These are phyloP conservation scores for Claviceps arundinis DNA, from an alignment of 2,329 filamentous ascomycete genomes.

Conservation along the genomic window DNA sequence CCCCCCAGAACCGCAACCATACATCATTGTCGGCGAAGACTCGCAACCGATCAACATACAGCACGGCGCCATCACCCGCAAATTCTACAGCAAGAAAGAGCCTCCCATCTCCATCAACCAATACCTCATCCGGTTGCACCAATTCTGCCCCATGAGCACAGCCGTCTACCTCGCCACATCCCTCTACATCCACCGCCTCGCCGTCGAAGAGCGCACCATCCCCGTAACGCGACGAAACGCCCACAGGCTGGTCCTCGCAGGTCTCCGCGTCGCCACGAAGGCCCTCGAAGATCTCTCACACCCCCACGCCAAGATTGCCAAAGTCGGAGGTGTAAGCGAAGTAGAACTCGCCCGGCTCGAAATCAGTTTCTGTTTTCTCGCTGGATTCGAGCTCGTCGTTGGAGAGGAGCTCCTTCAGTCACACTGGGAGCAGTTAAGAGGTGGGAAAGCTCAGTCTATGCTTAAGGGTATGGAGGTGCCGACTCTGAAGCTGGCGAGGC, in stretches of 20 bases:
- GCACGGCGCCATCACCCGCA: slow-evolving; percentile 73
- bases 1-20: slow-evolving; percentile 29
- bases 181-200: slow-evolving; percentile 73
- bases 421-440: slow-evolving; percentile 21
- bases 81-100: slow-evolving; percentile 82
- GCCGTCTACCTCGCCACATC: slow-evolving; percentile 86
- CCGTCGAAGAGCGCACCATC: slow-evolving; percentile 63
- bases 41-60: slow-evolving; percentile 64
- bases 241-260: slow-evolving; percentile 74
- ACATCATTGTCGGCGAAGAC: slow-evolving; percentile 52
- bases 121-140: slow-evolving; percentile 77
- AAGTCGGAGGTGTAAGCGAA: slow-evolving; percentile 78
- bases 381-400: slow-evolving; percentile 68
- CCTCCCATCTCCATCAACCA: slow-evolving; percentile 73
- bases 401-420: slow-evolving; percentile 17
- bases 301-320: slow-evolving; percentile 69
- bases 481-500: slow-evolving; percentile 14
- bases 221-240: slow-evolving; percentile 73
- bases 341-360: slow-evolving; percentile 72
- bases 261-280: slow-evolving; percentile 81
- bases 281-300: slow-evolving; percentile 87
- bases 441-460: slow-evolving; percentile 15
- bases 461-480: slow-evolving; percentile 16
- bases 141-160: slow-evolving; percentile 85
- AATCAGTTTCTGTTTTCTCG: slow-evolving; percentile 77